These are phyloP conservation scores for Emmonsia crescens DNA, from an alignment of 2,329 filamentous ascomycete genomes.

Conservation along the genomic window DNA sequence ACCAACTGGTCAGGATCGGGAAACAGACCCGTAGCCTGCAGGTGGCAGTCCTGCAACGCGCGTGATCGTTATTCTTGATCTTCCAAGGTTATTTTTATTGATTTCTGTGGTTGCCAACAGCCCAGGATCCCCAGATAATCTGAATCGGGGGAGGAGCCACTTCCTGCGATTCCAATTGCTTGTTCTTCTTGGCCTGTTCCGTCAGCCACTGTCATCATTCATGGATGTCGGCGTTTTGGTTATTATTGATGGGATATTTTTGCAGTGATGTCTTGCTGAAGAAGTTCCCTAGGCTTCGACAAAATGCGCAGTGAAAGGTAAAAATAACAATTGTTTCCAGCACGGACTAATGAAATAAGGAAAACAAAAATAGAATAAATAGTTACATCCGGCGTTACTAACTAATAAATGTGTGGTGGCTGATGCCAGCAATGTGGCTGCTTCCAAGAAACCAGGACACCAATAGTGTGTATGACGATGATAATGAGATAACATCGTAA, in stretches of 20 bases:
- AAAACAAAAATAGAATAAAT: not conserved
- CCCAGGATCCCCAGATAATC: not conserved
- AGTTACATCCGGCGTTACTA: not conserved
- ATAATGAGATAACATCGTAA: not conserved
- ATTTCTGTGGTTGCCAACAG: not conserved
- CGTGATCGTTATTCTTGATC: not conserved
- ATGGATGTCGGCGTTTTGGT: not conserved
- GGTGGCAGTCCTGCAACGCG: not conserved
- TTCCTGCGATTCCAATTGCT: not conserved
- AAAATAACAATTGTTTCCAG: not conserved
- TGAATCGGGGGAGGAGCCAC: not conserved
- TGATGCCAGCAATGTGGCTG: not conserved
- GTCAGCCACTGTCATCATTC: not conserved
- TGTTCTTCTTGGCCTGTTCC: not conserved
- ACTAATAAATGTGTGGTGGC: not conserved
- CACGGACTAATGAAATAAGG: not conserved
- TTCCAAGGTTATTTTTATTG: not conserved
- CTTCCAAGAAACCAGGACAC: not conserved
- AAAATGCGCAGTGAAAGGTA: not conserved
- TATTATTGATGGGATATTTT: not conserved
- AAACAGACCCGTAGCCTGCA: not conserved
- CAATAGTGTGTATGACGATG: no score
- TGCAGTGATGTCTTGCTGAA: not conserved
- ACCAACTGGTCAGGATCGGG: not conserved
- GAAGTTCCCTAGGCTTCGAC: not conserved